Conservation (phyloP, 208 protist species). For the Crithidia acanthocephali region DNA sequence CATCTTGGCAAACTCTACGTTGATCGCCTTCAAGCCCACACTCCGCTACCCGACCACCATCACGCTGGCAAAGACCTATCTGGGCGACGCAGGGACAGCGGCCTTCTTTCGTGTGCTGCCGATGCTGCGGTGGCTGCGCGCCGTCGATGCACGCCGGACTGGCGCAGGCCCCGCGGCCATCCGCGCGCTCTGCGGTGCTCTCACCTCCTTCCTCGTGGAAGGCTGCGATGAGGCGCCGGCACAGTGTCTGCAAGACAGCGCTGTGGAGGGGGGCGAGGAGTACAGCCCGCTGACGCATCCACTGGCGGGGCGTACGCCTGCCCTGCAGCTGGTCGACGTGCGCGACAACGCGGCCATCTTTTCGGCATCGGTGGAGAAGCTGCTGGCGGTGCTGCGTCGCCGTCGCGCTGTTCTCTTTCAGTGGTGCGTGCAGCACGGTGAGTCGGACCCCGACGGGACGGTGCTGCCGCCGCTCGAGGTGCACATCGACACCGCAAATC, state of each 20-base stretch:
- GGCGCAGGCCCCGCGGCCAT: conserved; percentile 51
- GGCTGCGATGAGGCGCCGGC: conserved; percentile 16
- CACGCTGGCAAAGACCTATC: conserved; percentile 58
- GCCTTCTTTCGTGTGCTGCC: conserved; percentile 66
- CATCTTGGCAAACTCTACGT: conserved; percentile 1
- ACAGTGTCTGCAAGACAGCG: not conserved
- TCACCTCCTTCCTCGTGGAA: conserved; percentile 21
- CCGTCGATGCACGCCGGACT: conserved; percentile 45
- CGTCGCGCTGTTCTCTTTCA: conserved; percentile 12
- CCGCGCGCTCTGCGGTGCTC: conserved; percentile 31
- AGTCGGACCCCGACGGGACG: not conserved
- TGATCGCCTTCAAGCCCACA: conserved; percentile 17
- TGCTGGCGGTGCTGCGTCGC: conserved; percentile 21
- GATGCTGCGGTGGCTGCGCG: conserved; percentile 67
- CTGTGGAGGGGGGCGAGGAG: not conserved
- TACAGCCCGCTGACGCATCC: not conserved
- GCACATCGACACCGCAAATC: conserved; percentile 10
- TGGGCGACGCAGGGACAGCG: conserved; percentile 72
- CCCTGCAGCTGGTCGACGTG: conserved; percentile 28
- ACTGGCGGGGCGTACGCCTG: conserved; percentile 28
- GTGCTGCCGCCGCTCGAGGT: conserved; percentile 29
- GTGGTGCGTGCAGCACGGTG: conserved; percentile 11
- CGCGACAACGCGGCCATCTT: conserved; percentile 31
- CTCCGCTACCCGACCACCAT: conserved; percentile 47
- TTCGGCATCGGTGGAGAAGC: conserved; percentile 11